Conservation (phyloP, 768 basidiomycete species). For the Jaapia argillacea region DNA sequence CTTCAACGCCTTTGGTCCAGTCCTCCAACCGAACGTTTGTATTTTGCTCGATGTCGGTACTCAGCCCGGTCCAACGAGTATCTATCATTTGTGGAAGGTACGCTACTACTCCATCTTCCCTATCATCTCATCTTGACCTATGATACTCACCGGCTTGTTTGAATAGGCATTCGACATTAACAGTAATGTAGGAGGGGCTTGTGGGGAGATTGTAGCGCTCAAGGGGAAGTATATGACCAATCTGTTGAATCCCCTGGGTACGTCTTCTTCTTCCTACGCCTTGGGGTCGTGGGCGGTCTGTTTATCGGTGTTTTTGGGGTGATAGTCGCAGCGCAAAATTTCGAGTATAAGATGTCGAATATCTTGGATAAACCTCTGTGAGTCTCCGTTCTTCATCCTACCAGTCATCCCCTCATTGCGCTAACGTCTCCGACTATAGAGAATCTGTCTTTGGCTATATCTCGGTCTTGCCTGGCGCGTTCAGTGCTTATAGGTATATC, state of each 20-base stretch:
- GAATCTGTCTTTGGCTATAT: conserved; percentile 92
- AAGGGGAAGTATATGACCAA: conserved; percentile 78
- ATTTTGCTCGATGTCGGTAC: conserved; percentile 84
- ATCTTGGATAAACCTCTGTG: conserved; percentile 84
- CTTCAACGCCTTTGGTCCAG: conserved; percentile 81
- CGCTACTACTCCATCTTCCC: no score
- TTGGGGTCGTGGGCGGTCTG: not conserved
- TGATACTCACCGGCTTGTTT: no score
- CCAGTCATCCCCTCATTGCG: no score
- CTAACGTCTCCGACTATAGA: conserved; percentile 16
- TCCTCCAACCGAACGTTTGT: conserved; percentile 87
- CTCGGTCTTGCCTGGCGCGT: conserved; percentile 87
- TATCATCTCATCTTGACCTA: no score
- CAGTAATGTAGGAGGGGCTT: conserved; percentile 85
- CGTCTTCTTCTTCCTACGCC: not conserved
- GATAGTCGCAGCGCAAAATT: conserved; percentile 83
- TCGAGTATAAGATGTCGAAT: conserved; percentile 91
- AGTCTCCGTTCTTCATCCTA: no score
- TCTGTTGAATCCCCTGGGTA: conserved; percentile 66
- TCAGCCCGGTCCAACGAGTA: conserved; percentile 77
- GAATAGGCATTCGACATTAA: conserved; percentile 92
- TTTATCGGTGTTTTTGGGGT: not conserved
- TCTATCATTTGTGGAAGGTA: conserved; percentile 94
- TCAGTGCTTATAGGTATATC: conserved; percentile 86
- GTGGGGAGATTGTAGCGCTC: conserved; percentile 91